Base-by-base conservation (phyloP, 306 rosid genomes). In the Corylus americana region DNA sequence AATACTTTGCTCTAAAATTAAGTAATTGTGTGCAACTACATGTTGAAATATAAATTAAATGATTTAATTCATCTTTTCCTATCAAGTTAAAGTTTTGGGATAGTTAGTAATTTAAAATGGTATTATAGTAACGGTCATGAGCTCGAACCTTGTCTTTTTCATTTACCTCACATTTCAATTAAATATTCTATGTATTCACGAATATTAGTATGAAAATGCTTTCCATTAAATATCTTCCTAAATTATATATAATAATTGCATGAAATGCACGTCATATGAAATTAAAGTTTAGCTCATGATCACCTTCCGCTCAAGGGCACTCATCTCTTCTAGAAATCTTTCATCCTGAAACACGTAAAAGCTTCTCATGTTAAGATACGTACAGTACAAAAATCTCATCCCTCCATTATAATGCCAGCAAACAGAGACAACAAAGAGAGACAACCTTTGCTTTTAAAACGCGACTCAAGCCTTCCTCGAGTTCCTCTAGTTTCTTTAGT, bases 221-320 rank as follows among this genome's bases (percentile, higher is more conserved):
- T 12, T 47, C 17, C 4, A 25, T 11, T 29, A 27, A 5, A 39
- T 67, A 67, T 17, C 10, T 67, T 8, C 9, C 7, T 11, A 68
- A 44, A 45, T 27, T 47, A 70, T 27, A 31, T 47, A 70, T 27
- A 31, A 49, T 13, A 20, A 12, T 14, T 39, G 17, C 1, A 20
- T 14, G 35, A 31, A 31, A 31, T 31, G 48, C 13, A 29, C 27
- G 49, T 44, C n/a, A 17, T 53, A 66, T 20, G 8, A 39, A 1
- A 20, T 22, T 22, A 22, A 22, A 22, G 25, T 22, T 61, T 55
- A 42, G 8, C 5, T 37, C 13, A 62, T 47, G 53, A 22, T 22
- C 25, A 85, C 88, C 88, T 85, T 85, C 74, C 61, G 61, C 51
- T 80, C 57, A 67, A 73, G 83, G 62, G 76, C 77, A 11, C 3